phyloP scores from a whole-genome alignment of 345 rosid genomes.

The Anastatica hierochuntica region DNA sequence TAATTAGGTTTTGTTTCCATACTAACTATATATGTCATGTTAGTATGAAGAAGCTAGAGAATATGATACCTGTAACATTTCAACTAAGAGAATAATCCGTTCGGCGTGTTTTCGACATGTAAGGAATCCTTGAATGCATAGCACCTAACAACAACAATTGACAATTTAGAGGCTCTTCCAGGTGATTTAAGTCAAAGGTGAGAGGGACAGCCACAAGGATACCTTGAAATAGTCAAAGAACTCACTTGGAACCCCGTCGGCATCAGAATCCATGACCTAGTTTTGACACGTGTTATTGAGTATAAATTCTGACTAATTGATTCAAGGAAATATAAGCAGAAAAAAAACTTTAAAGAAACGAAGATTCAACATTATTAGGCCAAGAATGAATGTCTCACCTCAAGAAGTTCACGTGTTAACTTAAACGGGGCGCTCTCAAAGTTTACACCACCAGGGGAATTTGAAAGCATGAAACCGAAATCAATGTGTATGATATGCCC shows the following conservation, averaged over 20 bases:
- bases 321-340: conserved; percentile 7
- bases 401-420: conserved; percentile 98
- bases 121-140: conserved; percentile 97
- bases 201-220: conserved; percentile 14
- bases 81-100: conserved; percentile 88
- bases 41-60: conserved; percentile 4
- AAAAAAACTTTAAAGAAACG: too few species aligned
- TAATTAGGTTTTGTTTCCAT: neutral
- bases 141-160: conserved; percentile 46
- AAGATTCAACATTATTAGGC: neutral
- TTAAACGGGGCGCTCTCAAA: conserved; percentile 99
- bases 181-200: neutral
- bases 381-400: conserved; percentile 34
- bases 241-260: conserved; percentile 98
- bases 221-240: conserved; percentile 99
- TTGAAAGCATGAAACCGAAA: conserved; percentile 98
- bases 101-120: conserved; percentile 98
- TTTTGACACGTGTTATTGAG: neutral
- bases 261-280: conserved; percentile 99
- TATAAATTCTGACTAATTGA: neutral
- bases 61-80: conserved; percentile 89
- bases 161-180: neutral
- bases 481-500: conserved; percentile 99
- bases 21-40: neutral
- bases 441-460: conserved; percentile 99